These are phyloP conservation scores for Fraxinus velutina DNA, from an alignment of 305 asterid species.

Conservation along the genomic window DNA sequence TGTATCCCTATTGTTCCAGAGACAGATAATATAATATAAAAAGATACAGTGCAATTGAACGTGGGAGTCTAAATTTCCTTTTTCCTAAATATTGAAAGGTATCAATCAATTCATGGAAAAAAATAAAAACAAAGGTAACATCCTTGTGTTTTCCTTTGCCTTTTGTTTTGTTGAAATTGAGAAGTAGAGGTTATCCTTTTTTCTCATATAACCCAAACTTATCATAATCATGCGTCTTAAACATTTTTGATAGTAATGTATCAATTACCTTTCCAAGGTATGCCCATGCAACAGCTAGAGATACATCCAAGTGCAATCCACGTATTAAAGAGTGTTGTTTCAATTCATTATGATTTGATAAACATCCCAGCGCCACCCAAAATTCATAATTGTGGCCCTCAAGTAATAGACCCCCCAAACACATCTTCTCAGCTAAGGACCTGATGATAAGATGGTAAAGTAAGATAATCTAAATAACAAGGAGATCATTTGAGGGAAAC, in stretches of 20 bases:
- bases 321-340: conserved; percentile 92
- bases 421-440: conserved; percentile 92
- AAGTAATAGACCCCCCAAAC: conserved; percentile 70
- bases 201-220: conserved; percentile 10
- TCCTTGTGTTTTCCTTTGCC: not conserved
- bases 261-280: conserved; percentile 78
- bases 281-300: conserved; percentile 97
- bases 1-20: not conserved
- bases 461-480: conserved; percentile 29
- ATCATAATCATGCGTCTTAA: conserved; percentile 18
- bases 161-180: not conserved
- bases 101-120: not conserved
- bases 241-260: conserved; percentile 7
- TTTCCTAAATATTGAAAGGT: not conserved
- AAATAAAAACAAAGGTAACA: not conserved
- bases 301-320: conserved; percentile 78
- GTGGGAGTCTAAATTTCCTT: not conserved
- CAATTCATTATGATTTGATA: conserved; percentile 54
- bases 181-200: not conserved
- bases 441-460: conserved; percentile 41
- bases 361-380: conserved; percentile 95
- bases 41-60: not conserved
- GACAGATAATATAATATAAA: not conserved
- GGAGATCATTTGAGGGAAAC: conserved; percentile 12
- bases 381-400: conserved; percentile 85